Percentiles rank a stretch among this genome's conserved stretches.
phyloP scores from a whole-genome alignment of 768 basidiomycete genomes.

The Serpula lacrymans region DNA sequence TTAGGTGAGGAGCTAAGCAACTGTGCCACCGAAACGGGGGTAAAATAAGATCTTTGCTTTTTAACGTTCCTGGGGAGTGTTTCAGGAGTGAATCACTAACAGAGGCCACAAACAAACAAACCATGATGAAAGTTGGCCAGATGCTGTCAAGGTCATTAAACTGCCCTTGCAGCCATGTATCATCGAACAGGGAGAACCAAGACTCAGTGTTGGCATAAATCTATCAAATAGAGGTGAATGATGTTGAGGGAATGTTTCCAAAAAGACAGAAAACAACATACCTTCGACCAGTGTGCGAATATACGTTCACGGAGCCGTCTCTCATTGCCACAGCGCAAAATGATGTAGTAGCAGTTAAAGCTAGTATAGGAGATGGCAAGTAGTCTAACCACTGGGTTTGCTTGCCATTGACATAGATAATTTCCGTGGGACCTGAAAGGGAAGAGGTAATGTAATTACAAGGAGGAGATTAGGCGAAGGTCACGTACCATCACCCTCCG shows the following conservation, averaged over 20 bases:
- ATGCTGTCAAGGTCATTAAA: conserved; percentile 69
- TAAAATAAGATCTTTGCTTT: conserved; percentile 59
- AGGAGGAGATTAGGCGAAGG: neutral
- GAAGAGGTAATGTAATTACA: neutral
- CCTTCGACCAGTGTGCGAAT: conserved; percentile 83
- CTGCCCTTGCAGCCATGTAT: conserved; percentile 63
- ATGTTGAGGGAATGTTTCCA: too few species aligned
- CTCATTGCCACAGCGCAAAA: conserved; percentile 78
- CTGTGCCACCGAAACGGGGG: conserved; percentile 59
- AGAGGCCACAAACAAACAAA: conserved; percentile 39
- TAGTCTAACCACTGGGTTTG: conserved; percentile 90
- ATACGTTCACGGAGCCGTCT: conserved; percentile 80
- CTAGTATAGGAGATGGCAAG: conserved; percentile 67
- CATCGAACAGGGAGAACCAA: conserved; percentile 69
- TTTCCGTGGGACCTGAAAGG: conserved; percentile 56
- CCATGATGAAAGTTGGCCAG: conserved; percentile 76
- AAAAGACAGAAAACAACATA: conserved; percentile 30
- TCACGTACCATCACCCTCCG: conserved; percentile 56
- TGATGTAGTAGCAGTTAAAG: conserved; percentile 54
- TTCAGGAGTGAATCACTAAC: conserved; percentile 1
- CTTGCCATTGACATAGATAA: conserved; percentile 60
- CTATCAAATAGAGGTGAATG: conserved; percentile 34
- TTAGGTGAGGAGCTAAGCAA: conserved; percentile 58
- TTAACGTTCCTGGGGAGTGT: conserved; percentile 65
- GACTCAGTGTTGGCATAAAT: conserved; percentile 68